Percentiles rank a stretch among this genome's conserved stretches.
Evolutionary conservation across 768 basidiomycete genomes (phyloP).

Genomic region (Amanita rubescens): DNA sequence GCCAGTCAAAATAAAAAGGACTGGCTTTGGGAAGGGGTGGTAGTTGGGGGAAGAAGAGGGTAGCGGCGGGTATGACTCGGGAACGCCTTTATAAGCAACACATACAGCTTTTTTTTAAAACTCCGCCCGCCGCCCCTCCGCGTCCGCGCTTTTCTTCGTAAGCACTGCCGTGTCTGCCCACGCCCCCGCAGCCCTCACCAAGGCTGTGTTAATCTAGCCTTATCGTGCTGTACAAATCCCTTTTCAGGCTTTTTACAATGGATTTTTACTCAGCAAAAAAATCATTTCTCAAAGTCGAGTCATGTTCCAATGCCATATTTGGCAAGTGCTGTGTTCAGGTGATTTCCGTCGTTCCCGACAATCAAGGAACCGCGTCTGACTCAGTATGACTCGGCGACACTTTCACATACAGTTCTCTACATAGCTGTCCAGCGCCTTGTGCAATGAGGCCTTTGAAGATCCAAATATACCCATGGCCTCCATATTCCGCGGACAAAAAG

Average conservation of each 20-base stretch:
- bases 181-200: not conserved
- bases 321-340: not conserved
- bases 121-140: not conserved
- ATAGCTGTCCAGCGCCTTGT: not conserved
- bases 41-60: slow-evolving; percentile 2
- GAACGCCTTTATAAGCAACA: not conserved
- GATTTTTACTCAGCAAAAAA: not conserved
- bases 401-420: not conserved
- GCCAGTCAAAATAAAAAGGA: not conserved
- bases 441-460: not conserved
- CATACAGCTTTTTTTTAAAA: slow-evolving; percentile 7
- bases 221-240: too few relatives aligned
- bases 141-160: not conserved
- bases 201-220: not conserved
- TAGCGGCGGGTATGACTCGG: not conserved
- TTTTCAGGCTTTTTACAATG: not conserved
- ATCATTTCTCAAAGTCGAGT: not conserved
- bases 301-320: not conserved
- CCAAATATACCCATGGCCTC: too few relatives aligned
- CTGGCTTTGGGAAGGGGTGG: not conserved
- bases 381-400: not conserved
- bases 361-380: slow-evolving; percentile 1
- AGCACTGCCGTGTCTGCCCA: not conserved
- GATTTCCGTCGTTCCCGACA: not conserved
- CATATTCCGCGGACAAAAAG: too few relatives aligned